phyloP scores from a whole-genome alignment of 371 early-diverging fungal species.

The Chytridium lagenaria region DNA sequence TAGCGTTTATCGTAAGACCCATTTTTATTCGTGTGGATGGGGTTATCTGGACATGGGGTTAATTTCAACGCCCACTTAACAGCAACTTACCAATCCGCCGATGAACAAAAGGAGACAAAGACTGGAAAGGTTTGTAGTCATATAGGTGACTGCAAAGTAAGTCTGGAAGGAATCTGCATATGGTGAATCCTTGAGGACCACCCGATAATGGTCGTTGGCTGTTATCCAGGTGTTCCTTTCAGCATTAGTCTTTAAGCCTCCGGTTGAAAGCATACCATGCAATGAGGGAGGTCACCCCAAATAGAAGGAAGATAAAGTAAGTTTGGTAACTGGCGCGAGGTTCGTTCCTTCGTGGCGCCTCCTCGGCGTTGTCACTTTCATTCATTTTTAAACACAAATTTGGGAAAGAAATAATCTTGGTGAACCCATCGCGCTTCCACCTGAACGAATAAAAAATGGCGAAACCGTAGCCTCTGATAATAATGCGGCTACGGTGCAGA shows the following conservation, averaged over 20 bases:
- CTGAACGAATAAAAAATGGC: too few species aligned
- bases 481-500: too few species aligned
- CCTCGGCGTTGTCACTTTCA: not conserved
- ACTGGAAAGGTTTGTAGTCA: slow-evolving; percentile 3
- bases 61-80: too few species aligned
- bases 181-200: not conserved
- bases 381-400: not conserved
- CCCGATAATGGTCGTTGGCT: not conserved
- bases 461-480: too few species aligned
- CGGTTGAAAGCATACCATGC: too few species aligned
- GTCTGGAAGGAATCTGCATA: not conserved
- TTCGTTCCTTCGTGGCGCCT: not conserved
- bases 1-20: not conserved
- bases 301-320: slow-evolving; percentile 4
- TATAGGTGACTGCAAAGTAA: slow-evolving; percentile 12
- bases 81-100: not conserved
- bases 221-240: slow-evolving; percentile 26
- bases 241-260: too few species aligned
- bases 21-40: not conserved
- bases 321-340: slow-evolving; percentile 4
- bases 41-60: not conserved
- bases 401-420: too few species aligned
- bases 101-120: slow-evolving; percentile 3
- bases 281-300: slow-evolving; percentile 15
- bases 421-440: too few species aligned